Evolutionary conservation across 2,329 filamentous ascomycete genomes (phyloP).

Genomic region (Thermoascus crustaceus): DNA sequence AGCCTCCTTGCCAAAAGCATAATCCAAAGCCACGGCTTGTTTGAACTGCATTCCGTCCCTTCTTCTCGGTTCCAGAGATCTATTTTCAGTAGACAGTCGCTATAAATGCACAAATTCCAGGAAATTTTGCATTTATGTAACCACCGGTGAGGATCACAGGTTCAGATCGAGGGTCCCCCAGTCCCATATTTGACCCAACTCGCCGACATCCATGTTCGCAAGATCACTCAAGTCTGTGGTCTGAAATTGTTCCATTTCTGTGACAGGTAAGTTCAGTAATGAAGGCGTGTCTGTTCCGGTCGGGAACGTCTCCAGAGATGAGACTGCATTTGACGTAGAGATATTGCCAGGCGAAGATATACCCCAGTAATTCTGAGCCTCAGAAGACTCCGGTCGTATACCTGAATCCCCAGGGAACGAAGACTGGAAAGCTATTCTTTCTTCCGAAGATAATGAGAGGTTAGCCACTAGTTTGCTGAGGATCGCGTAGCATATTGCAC

Average conservation of each 20-base stretch:
- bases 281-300: constrained; percentile 6
- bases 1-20: too few relatives aligned
- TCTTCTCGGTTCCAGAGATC: too few relatives aligned
- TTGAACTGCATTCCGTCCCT: too few relatives aligned
- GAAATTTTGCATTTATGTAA: background rate
- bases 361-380: background rate
- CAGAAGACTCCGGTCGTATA: constrained; percentile 1
- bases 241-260: constrained; percentile 7
- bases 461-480: constrained; percentile 14
- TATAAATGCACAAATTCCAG: too few relatives aligned
- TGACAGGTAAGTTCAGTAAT: constrained; percentile 5
- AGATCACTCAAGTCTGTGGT: constrained; percentile 10
- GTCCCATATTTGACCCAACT: constrained; percentile 21
- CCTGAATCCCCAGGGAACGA: constrained; percentile 4
- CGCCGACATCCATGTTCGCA: constrained; percentile 16
- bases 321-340: constrained; percentile 2
- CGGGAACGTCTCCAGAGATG: constrained; percentile 3
- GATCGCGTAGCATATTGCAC: constrained; percentile 16
- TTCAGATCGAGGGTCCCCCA: constrained; percentile 18
- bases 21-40: too few relatives aligned
- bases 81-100: too few relatives aligned
- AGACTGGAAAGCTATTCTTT: constrained; percentile 1
- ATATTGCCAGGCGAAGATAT: background rate
- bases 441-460: constrained; percentile 8
- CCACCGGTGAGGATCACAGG: constrained; percentile 4